Conservation (phyloP, 768 basidiomycete genomes). For the Trametes maxima region DNA sequence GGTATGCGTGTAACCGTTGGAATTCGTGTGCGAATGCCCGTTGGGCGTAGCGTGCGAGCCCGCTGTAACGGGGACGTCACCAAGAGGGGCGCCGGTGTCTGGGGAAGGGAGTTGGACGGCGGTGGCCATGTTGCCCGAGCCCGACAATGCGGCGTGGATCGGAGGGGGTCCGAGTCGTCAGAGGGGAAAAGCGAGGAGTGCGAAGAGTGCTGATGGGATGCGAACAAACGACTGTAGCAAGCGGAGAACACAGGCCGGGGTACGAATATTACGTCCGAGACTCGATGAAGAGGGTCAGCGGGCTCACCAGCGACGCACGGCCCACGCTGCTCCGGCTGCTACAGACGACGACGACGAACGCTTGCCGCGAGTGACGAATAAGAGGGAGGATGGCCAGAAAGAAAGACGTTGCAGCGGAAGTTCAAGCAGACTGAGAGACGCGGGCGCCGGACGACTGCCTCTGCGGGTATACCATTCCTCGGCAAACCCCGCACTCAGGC, state of each 20-base stretch:
- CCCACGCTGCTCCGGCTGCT: neutral
- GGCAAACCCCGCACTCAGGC: conserved; percentile 11
- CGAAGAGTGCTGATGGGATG: conserved; percentile 15
- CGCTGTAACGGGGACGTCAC: conserved; percentile 21
- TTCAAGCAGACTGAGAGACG: neutral
- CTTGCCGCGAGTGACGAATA: conserved; percentile 3
- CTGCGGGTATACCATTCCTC: conserved; percentile 8
- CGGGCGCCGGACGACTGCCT: neutral
- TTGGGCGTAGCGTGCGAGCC: conserved; percentile 32
- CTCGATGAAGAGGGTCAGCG: conserved; percentile 11
- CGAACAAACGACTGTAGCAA: conserved; percentile 4
- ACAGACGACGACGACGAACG: neutral
- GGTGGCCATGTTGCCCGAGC: conserved; percentile 29
- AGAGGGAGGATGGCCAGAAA: neutral
- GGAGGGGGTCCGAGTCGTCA: neutral
- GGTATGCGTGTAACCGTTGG: conserved; percentile 38
- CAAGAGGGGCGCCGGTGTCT: conserved; percentile 23
- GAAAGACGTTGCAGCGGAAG: conserved; percentile 15
- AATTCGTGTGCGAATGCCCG: conserved; percentile 32
- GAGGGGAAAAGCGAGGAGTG: conserved; percentile 7
- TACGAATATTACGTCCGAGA: conserved; percentile 20
- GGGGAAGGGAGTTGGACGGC: conserved; percentile 27
- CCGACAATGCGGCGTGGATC: neutral
- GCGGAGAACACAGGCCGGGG: conserved; percentile 19
- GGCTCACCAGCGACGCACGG: conserved; percentile 7